Base-by-base conservation (phyloP, 2,329 filamentous ascomycete genomes). In the Trichoderma sp. region DNA sequence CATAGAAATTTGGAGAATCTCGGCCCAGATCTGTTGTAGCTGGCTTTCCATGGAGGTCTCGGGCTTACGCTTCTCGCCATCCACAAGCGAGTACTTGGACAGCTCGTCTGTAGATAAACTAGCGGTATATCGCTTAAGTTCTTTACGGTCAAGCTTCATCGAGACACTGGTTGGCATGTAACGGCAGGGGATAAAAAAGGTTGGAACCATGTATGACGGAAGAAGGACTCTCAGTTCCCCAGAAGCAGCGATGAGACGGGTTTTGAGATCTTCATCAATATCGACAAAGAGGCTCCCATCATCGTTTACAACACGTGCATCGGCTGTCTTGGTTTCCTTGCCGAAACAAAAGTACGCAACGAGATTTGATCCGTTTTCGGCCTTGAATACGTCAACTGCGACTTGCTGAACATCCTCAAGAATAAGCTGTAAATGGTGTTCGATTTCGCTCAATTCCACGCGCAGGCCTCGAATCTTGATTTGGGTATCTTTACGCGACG, bases 361-460 rank as follows among this genome's bases (percentile, higher is more conserved):
- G 1, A 68, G 59, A 30, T 65, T 68, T 1, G 66, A 65, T 21
- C 66, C 66, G 5, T 30, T 68, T 1, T 68, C 59, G 3, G 34
- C 18, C 14, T 16, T 24, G 7, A 68, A n/a, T 4, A 68, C 49
- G 3, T 68, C 66, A 10, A 68, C 66, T 0, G 30, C 59, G 13
- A 65, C 59, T 24, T 68, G 66, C 3, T 37, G 49, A 5, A 56
- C 24, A 16, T 49, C 21, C 37, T 63, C 49, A n/a, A 68, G 59
- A 51, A 51, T 34, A 24, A 56, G 34, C 49, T 65, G 59, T 3
- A 68, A 28, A 43, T 68, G 11, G 11, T 68, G 52, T 5, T 69
- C 67, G 24, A 69, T 59, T 59, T 69, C 67, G 10, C 67, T 37
- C 14, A 69, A 26, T 34, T 69, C 67, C 49, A 69, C 67, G 32